phyloP scores from a whole-genome alignment of 2,329 filamentous ascomycete genomes.

The Escovopsis weberi region DNA sequence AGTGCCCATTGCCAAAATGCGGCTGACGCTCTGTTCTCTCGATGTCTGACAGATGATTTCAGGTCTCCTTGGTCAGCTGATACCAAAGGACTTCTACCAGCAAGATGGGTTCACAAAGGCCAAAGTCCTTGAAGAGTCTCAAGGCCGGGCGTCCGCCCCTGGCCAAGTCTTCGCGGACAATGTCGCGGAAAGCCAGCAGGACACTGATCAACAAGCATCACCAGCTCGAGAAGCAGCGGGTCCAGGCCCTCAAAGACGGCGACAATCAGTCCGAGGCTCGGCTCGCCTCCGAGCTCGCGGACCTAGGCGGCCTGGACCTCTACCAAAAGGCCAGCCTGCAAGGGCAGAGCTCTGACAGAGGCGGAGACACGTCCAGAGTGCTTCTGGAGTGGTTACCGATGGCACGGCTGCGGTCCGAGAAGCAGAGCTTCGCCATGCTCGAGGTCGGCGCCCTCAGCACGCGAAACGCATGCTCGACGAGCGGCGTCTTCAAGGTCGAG shows the following conservation, averaged over 20 bases:
- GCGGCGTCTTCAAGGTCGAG: conserved; percentile 54
- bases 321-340: conserved; percentile 58
- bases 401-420: conserved; percentile 12
- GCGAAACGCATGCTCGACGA: conserved; percentile 68
- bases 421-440: conserved; percentile 46
- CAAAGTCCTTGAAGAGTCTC: conserved; percentile 28
- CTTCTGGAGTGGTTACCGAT: conserved; percentile 46
- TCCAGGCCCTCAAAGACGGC: conserved; percentile 38
- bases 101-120: conserved; percentile 34
- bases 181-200: conserved; percentile 50
- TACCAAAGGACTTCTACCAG: not conserved
- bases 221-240: conserved; percentile 46
- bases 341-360: conserved; percentile 49
- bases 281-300: conserved; percentile 38
- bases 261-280: conserved; percentile 31
- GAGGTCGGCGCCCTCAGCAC: conserved; percentile 83
- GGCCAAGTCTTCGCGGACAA: conserved; percentile 35
- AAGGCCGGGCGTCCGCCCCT: conserved; percentile 41
- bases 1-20: too few species aligned
- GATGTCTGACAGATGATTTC: too few species aligned
- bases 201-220: conserved; percentile 52
- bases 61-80: too few species aligned
- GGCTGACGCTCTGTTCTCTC: too few species aligned
- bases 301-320: conserved; percentile 44
- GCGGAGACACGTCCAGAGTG: conserved; percentile 51